These are phyloP conservation scores for Dacryopinax primogenitus DNA, from an alignment of 768 basidiomycete genomes.

Conservation along the genomic window DNA sequence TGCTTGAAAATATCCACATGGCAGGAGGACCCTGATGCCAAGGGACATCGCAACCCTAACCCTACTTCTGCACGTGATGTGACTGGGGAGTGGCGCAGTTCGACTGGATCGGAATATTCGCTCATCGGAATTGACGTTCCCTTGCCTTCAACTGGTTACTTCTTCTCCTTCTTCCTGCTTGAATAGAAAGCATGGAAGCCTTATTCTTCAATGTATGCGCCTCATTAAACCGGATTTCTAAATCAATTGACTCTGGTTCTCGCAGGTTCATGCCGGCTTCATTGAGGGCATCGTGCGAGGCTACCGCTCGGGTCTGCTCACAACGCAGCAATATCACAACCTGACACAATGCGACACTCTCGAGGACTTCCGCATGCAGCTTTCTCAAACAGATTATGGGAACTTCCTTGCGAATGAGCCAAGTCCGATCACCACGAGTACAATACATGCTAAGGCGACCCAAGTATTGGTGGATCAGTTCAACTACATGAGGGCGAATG, in stretches of 20 bases:
- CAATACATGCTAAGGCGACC: conserved; percentile 93
- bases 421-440: conserved; percentile 80
- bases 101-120: neutral
- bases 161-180: too few relatives aligned
- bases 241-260: conserved; percentile 13
- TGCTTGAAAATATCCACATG: neutral
- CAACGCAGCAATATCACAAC: conserved; percentile 80
- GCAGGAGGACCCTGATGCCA: neutral
- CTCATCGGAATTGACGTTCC: neutral
- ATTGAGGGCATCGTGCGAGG: conserved; percentile 77
- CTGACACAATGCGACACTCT: conserved; percentile 94
- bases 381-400: conserved; percentile 94
- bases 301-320: conserved; percentile 85
- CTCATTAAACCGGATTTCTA: neutral
- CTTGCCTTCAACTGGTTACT: neutral
- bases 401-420: conserved; percentile 97
- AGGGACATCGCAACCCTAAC: neutral
- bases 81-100: neutral
- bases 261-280: conserved; percentile 58
- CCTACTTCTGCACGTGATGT: neutral
- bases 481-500: conserved; percentile 82
- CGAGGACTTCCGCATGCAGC: conserved; percentile 92
- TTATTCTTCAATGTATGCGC: conserved; percentile 71
- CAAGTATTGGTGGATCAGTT: conserved; percentile 94
- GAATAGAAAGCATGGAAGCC: conserved; percentile 51